These are phyloP conservation scores for Pichia kluyveri DNA, from an alignment of 805 yeast species.

Conservation along the genomic window DNA sequence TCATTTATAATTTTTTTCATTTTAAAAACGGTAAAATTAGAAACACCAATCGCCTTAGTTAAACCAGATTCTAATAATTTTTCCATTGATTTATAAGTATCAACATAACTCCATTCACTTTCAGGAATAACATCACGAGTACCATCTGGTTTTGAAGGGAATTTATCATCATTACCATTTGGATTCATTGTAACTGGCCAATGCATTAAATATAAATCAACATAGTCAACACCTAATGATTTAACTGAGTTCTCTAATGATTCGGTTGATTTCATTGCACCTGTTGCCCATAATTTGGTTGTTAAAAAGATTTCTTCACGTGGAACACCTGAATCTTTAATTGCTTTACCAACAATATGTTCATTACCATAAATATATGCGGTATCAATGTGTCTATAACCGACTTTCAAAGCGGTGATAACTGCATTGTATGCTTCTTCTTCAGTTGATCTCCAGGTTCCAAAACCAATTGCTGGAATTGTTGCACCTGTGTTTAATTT, in stretches of 20 bases:
- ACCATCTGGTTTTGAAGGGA: conserved; percentile 30
- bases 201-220: conserved; percentile 59
- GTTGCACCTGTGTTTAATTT: conserved; percentile 9
- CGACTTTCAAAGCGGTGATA: conserved; percentile 49
- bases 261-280: conserved; percentile 29
- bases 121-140: conserved; percentile 23
- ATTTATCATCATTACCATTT: conserved; percentile 29
- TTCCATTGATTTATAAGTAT: conserved; percentile 64
- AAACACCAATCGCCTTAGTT: conserved; percentile 66
- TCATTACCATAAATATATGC: conserved; percentile 66
- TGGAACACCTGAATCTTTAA: conserved; percentile 50
- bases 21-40: conserved; percentile 57
- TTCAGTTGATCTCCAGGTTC: conserved; percentile 14
- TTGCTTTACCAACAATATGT: conserved; percentile 48
- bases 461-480: conserved; percentile 15
- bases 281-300: conserved; percentile 51
- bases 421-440: conserved; percentile 51
- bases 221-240: conserved; percentile 47
- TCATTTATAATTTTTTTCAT: conserved; percentile 45
- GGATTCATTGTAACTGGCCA: conserved; percentile 46
- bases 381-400: conserved; percentile 72
- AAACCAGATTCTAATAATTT: conserved; percentile 43
- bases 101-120: conserved; percentile 31
- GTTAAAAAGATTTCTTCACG: conserved; percentile 50
- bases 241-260: conserved; percentile 44